phyloP scores from a whole-genome alignment of 2,329 filamentous ascomycete genomes.

The Ophiobolus disseminans region DNA sequence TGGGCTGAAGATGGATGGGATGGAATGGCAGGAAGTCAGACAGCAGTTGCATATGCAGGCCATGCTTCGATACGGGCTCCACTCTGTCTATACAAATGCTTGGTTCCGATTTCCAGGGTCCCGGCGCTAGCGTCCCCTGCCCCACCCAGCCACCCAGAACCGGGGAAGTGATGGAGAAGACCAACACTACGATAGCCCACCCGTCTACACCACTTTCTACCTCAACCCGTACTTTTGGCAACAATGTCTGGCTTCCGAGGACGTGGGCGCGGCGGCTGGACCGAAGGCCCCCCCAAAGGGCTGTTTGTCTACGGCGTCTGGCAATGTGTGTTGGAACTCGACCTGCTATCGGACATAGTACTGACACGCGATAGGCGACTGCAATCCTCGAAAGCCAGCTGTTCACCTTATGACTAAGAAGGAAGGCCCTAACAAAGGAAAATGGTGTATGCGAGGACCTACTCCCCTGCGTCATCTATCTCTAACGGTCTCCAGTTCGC shows the following conservation, averaged over 20 bases:
- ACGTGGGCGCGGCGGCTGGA: slow-evolving; percentile 10
- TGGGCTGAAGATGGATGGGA: neutral
- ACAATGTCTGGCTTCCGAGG: slow-evolving; percentile 29
- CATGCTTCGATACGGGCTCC: too few species aligned
- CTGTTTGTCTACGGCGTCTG: slow-evolving; percentile 35
- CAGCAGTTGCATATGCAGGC: too few species aligned
- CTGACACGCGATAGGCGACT: slow-evolving; percentile 56
- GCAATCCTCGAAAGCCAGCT: slow-evolving; percentile 61
- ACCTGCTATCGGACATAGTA: too few species aligned
- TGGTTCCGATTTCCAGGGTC: too few species aligned
- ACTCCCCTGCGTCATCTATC: neutral
- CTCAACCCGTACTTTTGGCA: neutral
- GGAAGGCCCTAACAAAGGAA: slow-evolving; percentile 61
- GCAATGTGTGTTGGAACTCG: slow-evolving; percentile 33
- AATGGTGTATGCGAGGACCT: slow-evolving; percentile 55
- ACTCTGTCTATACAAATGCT: too few species aligned
- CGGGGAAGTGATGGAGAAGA: too few species aligned
- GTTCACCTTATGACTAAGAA: slow-evolving; percentile 65
- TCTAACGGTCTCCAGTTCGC: slow-evolving; percentile 53
- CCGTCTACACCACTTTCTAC: neutral
- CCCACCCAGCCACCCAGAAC: too few species aligned
- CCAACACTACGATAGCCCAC: neutral
- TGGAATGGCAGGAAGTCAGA: too few species aligned
- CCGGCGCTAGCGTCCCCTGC: too few species aligned
- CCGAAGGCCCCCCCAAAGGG: slow-evolving; percentile 19